Evolutionary conservation across 371 early-diverging fungal species (phyloP).

Genomic region (Gilbertella persicaria): DNA sequence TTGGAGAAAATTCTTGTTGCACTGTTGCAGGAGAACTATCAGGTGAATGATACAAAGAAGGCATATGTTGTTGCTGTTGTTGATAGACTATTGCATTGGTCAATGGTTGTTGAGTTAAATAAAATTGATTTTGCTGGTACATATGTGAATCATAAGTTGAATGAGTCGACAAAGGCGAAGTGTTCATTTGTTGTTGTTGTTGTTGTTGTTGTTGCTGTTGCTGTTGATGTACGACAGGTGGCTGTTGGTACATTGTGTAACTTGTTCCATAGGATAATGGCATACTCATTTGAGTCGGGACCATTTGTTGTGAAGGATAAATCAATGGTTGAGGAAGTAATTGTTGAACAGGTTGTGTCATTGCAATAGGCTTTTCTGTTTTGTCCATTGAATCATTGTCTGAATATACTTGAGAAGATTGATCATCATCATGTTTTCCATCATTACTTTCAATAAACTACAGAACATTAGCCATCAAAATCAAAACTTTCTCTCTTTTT

Average conservation of each 20-base stretch:
- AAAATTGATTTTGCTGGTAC: slow-evolving; percentile 7
- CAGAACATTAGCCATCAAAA: not conserved
- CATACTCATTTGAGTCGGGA: slow-evolving; percentile 22
- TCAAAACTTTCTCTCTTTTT: too few species aligned
- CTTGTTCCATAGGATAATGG: slow-evolving; percentile 13
- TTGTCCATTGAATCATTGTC: slow-evolving; percentile 7
- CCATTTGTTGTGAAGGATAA: too few species aligned
- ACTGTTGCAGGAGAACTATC: slow-evolving; percentile 6
- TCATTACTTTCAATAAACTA: slow-evolving; percentile 16
- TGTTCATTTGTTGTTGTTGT: slow-evolving; percentile 5
- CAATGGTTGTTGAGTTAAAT: slow-evolving; percentile 7
- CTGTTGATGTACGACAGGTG: slow-evolving; percentile 7
- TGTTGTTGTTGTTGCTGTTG: slow-evolving; percentile 4
- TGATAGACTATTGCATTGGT: not conserved
- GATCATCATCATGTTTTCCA: slow-evolving; percentile 5
- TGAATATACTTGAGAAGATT: slow-evolving; percentile 2
- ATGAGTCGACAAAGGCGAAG: slow-evolving; percentile 4
- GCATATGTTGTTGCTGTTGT: slow-evolving; percentile 2
- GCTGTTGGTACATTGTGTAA: slow-evolving; percentile 20
- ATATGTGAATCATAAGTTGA: not conserved
- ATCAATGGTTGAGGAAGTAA: slow-evolving; percentile 2
- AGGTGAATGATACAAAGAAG: slow-evolving; percentile 20
- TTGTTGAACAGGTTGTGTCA: slow-evolving; percentile 1
- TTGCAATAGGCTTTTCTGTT: not conserved
- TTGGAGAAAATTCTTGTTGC: slow-evolving; percentile 22